Conservation (phyloP, 2,329 filamentous ascomycete species). For the Alternaria arbusti region DNA sequence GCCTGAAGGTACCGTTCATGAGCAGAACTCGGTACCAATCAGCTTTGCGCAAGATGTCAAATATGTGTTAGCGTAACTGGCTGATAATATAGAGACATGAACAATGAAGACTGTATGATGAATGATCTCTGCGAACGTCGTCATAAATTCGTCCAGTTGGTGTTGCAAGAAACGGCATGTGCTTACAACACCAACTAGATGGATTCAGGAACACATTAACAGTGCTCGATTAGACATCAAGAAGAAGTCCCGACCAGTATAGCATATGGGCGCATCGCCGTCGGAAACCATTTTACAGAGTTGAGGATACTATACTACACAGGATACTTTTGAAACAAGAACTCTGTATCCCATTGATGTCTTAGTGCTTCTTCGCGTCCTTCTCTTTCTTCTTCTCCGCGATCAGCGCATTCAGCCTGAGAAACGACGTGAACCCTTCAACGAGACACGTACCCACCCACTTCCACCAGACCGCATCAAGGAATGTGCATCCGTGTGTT, state of each 20-base stretch:
- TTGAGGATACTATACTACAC: neutral
- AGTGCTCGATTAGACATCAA: neutral
- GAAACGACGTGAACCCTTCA: constrained; percentile 59
- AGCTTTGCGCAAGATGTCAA: neutral
- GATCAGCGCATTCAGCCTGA: constrained; percentile 45
- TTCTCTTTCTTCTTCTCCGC: constrained; percentile 37
- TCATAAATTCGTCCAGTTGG: neutral
- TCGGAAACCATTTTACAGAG: neutral
- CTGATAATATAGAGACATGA: neutral
- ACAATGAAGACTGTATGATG: neutral
- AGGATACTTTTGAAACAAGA: neutral
- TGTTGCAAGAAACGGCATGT: neutral
- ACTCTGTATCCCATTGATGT: neutral
- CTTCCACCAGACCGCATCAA: constrained; percentile 58
- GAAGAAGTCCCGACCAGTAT: neutral
- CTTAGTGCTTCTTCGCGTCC: constrained; percentile 43
- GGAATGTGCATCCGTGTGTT: constrained; percentile 59
- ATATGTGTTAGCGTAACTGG: neutral
- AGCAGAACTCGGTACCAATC: neutral
- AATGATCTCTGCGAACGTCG: neutral
- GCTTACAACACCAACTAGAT: neutral
- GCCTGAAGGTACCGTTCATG: neutral
- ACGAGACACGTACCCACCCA: constrained; percentile 62
- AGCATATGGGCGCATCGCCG: neutral
- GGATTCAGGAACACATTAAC: neutral